Evolutionary conservation across 139 green algal genomes (phyloP).

Genomic region (Astrephomene gubernaculifera): DNA sequence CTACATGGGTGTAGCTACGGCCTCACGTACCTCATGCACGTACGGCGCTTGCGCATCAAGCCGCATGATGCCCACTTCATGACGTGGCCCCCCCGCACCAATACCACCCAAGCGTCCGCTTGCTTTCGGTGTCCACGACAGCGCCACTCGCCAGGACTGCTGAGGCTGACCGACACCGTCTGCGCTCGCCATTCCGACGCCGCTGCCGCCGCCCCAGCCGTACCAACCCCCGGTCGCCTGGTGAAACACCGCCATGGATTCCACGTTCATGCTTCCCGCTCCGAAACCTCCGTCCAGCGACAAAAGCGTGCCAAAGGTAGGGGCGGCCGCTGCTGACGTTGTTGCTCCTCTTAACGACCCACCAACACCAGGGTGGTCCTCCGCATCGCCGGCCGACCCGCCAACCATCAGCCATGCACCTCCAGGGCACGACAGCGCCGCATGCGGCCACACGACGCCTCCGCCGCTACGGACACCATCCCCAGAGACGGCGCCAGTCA

Average conservation of each 20-base stretch:
- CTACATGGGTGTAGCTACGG: neutral
- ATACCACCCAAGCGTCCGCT: neutral
- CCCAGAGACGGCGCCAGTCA: neutral
- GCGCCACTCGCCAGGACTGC: neutral
- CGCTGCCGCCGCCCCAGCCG: too few relatives aligned
- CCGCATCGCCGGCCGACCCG: neutral
- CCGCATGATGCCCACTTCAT: neutral
- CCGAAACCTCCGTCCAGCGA: constrained; percentile 7
- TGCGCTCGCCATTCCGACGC: too few relatives aligned
- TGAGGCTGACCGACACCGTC: neutral
- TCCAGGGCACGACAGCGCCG: neutral
- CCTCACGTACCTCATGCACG: neutral
- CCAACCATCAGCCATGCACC: constrained; percentile 18
- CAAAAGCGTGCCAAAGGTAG: neutral
- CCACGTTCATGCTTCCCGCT: neutral
- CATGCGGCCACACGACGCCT: neutral
- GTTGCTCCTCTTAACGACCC: neutral
- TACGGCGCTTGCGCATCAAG: neutral
- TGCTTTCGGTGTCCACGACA: constrained; percentile 8
- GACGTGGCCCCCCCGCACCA: neutral
- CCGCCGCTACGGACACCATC: too few relatives aligned
- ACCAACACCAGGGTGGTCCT: neutral
- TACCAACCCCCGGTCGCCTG: too few relatives aligned
- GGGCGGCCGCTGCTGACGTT: neutral
- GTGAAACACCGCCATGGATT: neutral